phyloP scores from a whole-genome alignment of 805 yeast genomes.

The Kazachstania bromeliacearum region DNA sequence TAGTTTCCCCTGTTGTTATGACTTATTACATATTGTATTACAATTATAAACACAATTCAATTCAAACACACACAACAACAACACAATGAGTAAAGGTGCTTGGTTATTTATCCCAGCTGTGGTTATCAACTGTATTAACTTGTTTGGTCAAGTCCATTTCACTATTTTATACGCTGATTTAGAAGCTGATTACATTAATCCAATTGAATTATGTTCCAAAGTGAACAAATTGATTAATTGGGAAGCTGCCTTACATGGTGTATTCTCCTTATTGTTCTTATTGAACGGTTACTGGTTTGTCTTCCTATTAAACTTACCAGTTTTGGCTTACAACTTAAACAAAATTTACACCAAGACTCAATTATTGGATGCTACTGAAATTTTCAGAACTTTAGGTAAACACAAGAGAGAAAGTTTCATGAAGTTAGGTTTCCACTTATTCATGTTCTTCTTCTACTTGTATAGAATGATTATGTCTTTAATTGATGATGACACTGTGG shows the following conservation, averaged over 20 bases:
- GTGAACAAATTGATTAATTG: constrained; percentile 84
- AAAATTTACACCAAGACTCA: constrained; percentile 74
- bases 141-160: constrained; percentile 88
- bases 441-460: constrained; percentile 90
- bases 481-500: constrained; percentile 40
- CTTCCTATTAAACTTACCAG: constrained; percentile 72
- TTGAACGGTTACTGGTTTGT: constrained; percentile 90
- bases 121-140: constrained; percentile 72
- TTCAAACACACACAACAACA: background rate
- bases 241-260: constrained; percentile 77
- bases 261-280: constrained; percentile 59
- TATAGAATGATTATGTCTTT: constrained; percentile 94
- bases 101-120: constrained; percentile 60
- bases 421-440: constrained; percentile 82
- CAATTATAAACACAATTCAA: background rate
- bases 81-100: constrained; percentile 5
- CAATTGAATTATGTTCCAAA: constrained; percentile 90
- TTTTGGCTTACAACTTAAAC: constrained; percentile 74
- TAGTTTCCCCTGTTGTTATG: background rate
- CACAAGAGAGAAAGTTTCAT: constrained; percentile 88
- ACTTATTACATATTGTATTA: background rate
- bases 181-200: constrained; percentile 94
- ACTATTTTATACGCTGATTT: constrained; percentile 92
- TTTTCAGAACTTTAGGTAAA: constrained; percentile 84
- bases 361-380: constrained; percentile 92